Evolutionary conservation across 768 basidiomycete genomes (phyloP).

Genomic region (Sarcodon aspratus): DNA sequence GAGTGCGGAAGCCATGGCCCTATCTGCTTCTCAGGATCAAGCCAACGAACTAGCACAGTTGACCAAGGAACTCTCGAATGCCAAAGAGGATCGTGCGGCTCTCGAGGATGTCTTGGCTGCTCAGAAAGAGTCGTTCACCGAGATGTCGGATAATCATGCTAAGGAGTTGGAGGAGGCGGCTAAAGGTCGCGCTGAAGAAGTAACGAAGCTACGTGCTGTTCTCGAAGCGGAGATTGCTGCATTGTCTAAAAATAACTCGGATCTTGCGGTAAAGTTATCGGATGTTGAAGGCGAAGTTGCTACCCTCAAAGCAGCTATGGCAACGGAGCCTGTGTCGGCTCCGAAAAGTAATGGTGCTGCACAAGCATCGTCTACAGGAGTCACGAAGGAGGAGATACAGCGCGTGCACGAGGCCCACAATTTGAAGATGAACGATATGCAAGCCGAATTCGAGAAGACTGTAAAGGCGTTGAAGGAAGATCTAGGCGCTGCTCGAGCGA

Average conservation of each 20-base stretch:
- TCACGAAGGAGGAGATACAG: constrained; percentile 70
- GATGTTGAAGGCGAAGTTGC: constrained; percentile 73
- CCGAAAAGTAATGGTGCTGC: constrained; percentile 46
- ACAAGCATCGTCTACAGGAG: constrained; percentile 29
- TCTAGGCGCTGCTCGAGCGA: constrained; percentile 38
- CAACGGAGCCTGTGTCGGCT: constrained; percentile 31
- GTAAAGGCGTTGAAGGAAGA: constrained; percentile 42
- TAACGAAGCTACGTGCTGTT: constrained; percentile 42
- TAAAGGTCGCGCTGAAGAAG: constrained; percentile 56
- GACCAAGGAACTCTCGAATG: constrained; percentile 41
- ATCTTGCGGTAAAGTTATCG: constrained; percentile 48
- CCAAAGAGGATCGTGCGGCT: constrained; percentile 62
- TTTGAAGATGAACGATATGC: constrained; percentile 63
- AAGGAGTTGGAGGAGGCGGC: constrained; percentile 72
- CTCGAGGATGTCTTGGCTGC: constrained; percentile 54
- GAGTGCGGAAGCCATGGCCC: constrained; percentile 23
- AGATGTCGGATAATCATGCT: constrained; percentile 58
- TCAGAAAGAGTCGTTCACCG: constrained; percentile 59
- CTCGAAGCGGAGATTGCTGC: constrained; percentile 52
- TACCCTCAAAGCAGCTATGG: constrained; percentile 45
- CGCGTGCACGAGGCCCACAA: constrained; percentile 79
- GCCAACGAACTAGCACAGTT: constrained; percentile 46
- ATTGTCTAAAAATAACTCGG: constrained; percentile 49
- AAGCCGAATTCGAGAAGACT: constrained; percentile 53
- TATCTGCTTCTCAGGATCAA: constrained; percentile 19